These are phyloP conservation scores for Leccinum truebloodii DNA, from an alignment of 768 basidiomycete genomes.

Conservation along the genomic window DNA sequence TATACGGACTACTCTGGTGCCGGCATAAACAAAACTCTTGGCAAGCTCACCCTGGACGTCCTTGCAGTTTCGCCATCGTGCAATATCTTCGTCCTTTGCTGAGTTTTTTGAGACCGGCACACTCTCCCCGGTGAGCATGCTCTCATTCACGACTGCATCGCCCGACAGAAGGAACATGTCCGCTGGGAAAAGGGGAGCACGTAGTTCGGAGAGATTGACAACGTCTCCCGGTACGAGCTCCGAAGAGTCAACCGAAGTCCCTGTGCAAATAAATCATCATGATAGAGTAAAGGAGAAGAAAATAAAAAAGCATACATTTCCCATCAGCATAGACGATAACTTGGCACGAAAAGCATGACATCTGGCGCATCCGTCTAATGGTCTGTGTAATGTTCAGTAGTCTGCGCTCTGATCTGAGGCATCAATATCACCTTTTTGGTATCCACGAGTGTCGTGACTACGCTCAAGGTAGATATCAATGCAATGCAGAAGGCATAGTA, in stretches of 20 bases:
- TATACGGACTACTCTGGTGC: conserved; percentile 88
- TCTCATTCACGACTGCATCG: conserved; percentile 97
- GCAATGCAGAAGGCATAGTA: conserved; percentile 98
- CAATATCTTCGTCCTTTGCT: conserved; percentile 75
- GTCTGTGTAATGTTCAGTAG: conserved; percentile 52
- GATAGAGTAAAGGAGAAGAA: background rate
- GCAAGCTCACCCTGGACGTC: conserved; percentile 61
- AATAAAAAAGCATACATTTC: conserved; percentile 53
- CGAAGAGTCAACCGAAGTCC: conserved; percentile 71
- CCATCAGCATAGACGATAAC: conserved; percentile 70
- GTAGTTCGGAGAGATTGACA: conserved; percentile 80
- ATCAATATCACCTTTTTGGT: conserved; percentile 73
- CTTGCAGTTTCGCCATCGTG: conserved; percentile 66
- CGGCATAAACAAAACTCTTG: conserved; percentile 86
- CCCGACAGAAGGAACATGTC: conserved; percentile 93
- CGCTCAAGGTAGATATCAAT: conserved; percentile 83
- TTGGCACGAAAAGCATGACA: conserved; percentile 87
- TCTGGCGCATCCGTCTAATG: conserved; percentile 90
- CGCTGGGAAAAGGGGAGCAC: conserved; percentile 76
- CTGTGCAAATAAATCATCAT: conserved; percentile 39
- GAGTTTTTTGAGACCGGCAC: conserved; percentile 94
- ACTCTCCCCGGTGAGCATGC: conserved; percentile 98
- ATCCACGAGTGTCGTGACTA: conserved; percentile 84
- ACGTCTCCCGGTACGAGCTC: conserved; percentile 91
- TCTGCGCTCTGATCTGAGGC: background rate